Base-by-base conservation (phyloP, 768 basidiomycete genomes). In the Trichaptum fuscoviolaceum region DNA sequence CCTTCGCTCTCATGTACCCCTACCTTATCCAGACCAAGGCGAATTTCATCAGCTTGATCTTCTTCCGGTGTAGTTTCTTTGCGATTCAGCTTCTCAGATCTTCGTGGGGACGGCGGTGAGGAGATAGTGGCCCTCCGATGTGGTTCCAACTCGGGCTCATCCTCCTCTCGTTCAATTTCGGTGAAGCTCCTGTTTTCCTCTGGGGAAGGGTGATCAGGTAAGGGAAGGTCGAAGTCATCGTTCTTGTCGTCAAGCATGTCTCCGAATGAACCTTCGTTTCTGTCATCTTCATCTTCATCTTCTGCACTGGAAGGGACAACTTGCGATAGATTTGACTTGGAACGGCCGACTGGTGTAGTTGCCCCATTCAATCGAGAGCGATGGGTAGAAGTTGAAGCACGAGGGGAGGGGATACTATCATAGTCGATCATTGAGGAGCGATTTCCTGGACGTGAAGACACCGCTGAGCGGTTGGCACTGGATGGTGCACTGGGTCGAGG, bases 351-450 rank as follows among this genome's bases (percentile, higher is more conserved):
- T 9, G 70, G 71, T 4, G 69, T 62, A 1, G 69, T 66, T 6
- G 60, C 70, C 20, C 69, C 69, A 7, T 63, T 70, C 0, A 69
- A 67, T 3, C 69, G 68, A 1, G 75, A 74, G 17, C 70, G 70
- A 63, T 70, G 65, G 52, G 68, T 60, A 67, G 69, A 24, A 59
- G 71, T n/a, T 1, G 75, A 73, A 7, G 76, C 74, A 7, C 79
- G 82, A 8, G 88, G 88, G 15, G 88, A 89, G 1, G 88, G 88
- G 0, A 89, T 79, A 61, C 80, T 74, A 74, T 89, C 88, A 69
- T 85, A 90, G 70, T 87, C 82, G 20, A 87, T 72, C n/a, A 81
- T 81, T 18, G 86, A 84, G 1, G 79, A 79, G 7, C 85, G 85
- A 66, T 78, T 72, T 52, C 84, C 75, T n/a, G 82, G 78, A 2